Evolutionary conservation across 108 stramenopile species (phyloP).

Genomic region (Bacterosira constricta): DNA sequence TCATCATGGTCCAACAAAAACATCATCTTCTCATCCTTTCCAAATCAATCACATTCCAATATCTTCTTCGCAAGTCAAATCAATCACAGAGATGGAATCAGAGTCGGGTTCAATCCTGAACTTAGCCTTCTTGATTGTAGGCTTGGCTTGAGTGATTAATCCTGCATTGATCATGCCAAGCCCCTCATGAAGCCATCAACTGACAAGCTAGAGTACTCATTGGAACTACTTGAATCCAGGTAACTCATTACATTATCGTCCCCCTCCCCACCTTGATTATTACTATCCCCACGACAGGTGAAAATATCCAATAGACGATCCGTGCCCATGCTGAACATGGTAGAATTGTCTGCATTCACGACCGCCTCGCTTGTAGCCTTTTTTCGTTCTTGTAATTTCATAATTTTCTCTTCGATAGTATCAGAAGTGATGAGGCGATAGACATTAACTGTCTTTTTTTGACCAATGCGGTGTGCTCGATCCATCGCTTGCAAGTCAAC

Average conservation of each 20-base stretch:
- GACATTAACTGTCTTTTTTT: slow-evolving; percentile 85
- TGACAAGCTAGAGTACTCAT: slow-evolving; percentile 37
- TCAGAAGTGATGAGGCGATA: slow-evolving; percentile 88
- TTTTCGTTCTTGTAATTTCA: slow-evolving; percentile 76
- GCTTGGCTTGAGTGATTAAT: too few species aligned
- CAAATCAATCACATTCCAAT: too few species aligned
- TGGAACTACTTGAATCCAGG: slow-evolving; percentile 26
- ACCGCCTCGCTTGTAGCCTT: slow-evolving; percentile 80
- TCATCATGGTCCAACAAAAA: too few species aligned
- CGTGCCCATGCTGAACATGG: slow-evolving; percentile 90
- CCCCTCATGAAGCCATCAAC: slow-evolving; percentile 35
- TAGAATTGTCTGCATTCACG: slow-evolving; percentile 86
- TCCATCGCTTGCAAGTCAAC: slow-evolving; percentile 81
- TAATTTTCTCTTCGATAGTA: slow-evolving; percentile 93
- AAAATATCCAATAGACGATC: slow-evolving; percentile 89
- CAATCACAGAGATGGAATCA: too few species aligned
- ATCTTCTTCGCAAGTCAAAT: too few species aligned
- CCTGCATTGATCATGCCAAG: slow-evolving; percentile 24
- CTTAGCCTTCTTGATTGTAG: too few species aligned
- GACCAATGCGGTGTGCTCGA: slow-evolving; percentile 78
- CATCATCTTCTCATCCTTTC: too few species aligned
- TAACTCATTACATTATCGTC: slow-evolving; percentile 45
- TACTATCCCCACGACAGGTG: slow-evolving; percentile 39
- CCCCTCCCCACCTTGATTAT: background rate
- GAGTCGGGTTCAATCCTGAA: too few species aligned